Base-by-base conservation (phyloP, 139 green algal species). In the Auxenochlorella protothecoides region DNA sequence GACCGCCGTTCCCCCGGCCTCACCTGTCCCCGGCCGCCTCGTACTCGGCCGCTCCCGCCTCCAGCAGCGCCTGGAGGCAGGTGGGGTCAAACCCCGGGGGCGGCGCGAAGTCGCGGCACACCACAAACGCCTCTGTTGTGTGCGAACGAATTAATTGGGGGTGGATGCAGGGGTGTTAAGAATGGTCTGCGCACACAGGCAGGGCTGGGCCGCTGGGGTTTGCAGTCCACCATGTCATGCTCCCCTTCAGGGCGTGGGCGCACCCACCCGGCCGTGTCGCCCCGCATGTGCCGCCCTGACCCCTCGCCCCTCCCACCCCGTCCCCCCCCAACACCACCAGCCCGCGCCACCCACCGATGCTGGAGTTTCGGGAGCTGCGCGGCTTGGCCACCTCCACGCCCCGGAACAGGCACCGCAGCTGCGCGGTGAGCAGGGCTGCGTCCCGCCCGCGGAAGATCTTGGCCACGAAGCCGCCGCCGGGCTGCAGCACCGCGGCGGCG, bases 391-490 rank as follows among this genome's bases (percentile, higher is more conserved):
- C 66, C 70, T 63, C 85, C 2, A 99, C 95, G n/a, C 90, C 81
- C 0, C 78, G 74, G 76, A 98, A 99, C 55, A 98, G 86, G 2
- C 91, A 66, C 54, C 89, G 89, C 27, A 97, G 83, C 89, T 98
- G 93, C 6, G 83, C 82, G 83, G 97, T 97, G 52, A 99, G 83
- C 74, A 98, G 84, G 51, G 75, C 79, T 14, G 96, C 85, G 80
- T 98, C 92, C 60, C 90, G 91, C 63, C 92, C 94, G 73, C 89
- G 60, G 80, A 97, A 97, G 9, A 97, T 88, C 78, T 97, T 97
- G 53, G 92, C 94, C n/a, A 99, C 85, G 81, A 97, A 97, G 0
- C 77, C 89, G 57, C 94, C 94, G 0, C 92, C 93, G 0, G 79
- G 85, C 44, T 77, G 78, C 62, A 99, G 85, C 66, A 97, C 88